Conservation (phyloP, 2,329 filamentous ascomycete genomes). For the Claviceps sp. region DNA sequence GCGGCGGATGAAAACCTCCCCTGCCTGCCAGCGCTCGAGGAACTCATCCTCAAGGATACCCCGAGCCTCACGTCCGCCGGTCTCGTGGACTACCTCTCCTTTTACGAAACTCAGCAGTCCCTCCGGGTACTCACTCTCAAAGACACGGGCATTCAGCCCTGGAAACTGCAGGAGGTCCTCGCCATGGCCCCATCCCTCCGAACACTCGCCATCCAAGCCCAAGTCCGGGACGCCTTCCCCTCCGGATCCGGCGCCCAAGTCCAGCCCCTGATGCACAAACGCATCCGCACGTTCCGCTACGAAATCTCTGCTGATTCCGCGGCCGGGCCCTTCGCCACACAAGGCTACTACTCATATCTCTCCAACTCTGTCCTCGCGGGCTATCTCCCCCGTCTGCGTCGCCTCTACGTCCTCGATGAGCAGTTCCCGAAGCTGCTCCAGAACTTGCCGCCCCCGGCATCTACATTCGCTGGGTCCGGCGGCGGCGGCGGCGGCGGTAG, state of each 20-base stretch:
- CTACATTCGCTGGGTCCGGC: constrained; percentile 50
- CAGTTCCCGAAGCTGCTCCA: constrained; percentile 70
- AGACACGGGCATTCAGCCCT: constrained; percentile 55
- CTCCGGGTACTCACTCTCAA: constrained; percentile 58
- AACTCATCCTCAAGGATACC: constrained; percentile 58
- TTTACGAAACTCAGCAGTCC: constrained; percentile 41
- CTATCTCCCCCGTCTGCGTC: constrained; percentile 57
- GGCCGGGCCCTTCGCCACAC: constrained; percentile 43
- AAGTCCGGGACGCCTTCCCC: constrained; percentile 36
- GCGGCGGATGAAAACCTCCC: constrained; percentile 50
- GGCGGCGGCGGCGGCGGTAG: constrained; percentile 13
- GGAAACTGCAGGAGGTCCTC: constrained; percentile 47
- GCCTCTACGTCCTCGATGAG: constrained; percentile 76
- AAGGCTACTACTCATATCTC: constrained; percentile 72
- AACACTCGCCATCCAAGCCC: constrained; percentile 40
- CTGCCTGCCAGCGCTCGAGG: constrained; percentile 60
- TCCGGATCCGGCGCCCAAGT: constrained; percentile 34
- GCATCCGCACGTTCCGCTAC: constrained; percentile 62
- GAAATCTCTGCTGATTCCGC: constrained; percentile 57
- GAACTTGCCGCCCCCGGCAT: constrained; percentile 51
- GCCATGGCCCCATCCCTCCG: constrained; percentile 42
- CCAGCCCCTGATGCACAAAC: constrained; percentile 53
- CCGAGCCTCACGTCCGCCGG: constrained; percentile 61
- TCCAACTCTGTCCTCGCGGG: constrained; percentile 68
- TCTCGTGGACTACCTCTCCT: constrained; percentile 52